phyloP scores from a whole-genome alignment of 306 rosid species.

The Quercus cerris region DNA sequence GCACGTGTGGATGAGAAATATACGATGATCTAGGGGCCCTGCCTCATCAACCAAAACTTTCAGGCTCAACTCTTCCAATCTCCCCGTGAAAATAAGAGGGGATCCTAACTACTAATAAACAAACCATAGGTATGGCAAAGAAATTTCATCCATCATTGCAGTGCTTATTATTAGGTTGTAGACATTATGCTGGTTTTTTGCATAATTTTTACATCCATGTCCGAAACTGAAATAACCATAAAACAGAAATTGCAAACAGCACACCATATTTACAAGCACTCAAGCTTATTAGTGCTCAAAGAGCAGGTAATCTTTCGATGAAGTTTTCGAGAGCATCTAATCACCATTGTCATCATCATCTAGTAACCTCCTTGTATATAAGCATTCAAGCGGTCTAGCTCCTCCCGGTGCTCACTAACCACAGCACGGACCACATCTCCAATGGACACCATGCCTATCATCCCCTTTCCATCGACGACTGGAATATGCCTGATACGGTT shows the following conservation, averaged over 20 bases:
- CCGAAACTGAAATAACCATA: conserved; percentile 11
- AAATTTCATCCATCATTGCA: neutral
- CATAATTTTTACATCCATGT: conserved; percentile 2
- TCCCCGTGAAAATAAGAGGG: too few species aligned
- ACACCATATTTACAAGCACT: conserved; percentile 48
- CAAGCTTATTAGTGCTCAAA: conserved; percentile 42
- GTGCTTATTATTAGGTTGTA: conserved; percentile 1
- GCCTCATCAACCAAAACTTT: conserved; percentile 6
- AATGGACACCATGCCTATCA: conserved; percentile 98
- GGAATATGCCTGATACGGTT: conserved; percentile 99
- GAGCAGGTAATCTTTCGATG: conserved; percentile 18
- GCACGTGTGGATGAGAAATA: too few species aligned
- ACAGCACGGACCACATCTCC: conserved; percentile 99
- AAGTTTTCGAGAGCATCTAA: conserved; percentile 23
- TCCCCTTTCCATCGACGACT: conserved; percentile 58
- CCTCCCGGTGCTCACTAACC: conserved; percentile 92
- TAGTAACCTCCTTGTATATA: conserved; percentile 95
- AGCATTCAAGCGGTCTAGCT: conserved; percentile 92
- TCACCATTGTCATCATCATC: conserved; percentile 41
- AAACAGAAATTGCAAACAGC: conserved; percentile 31
- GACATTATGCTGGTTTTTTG: conserved; percentile 9
- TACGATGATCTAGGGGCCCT: too few species aligned
- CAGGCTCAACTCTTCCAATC: too few species aligned
- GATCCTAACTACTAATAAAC: neutral
- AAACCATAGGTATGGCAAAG: neutral